Percentiles rank a stretch among this genome's conserved stretches.
phyloP scores from a whole-genome alignment of 139 green algal species.

The Micractinium sp. region DNA sequence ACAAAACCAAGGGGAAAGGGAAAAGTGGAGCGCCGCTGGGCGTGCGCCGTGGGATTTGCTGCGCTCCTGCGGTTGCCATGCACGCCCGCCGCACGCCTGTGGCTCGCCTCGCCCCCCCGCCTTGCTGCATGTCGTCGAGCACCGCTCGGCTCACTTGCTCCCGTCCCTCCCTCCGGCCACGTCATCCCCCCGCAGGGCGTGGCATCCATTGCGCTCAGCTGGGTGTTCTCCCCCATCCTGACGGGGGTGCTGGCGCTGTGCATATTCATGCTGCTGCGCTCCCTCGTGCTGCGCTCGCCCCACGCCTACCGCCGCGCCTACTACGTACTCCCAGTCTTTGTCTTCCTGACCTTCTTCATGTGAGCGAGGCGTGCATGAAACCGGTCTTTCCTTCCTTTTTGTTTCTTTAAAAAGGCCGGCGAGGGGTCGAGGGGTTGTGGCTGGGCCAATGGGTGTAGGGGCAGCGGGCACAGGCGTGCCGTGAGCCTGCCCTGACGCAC shows the following conservation, averaged over 20 bases:
- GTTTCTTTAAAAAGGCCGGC: no score
- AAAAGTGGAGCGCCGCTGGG: no score
- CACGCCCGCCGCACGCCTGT: no score
- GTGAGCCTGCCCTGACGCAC: no score
- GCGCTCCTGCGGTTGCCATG: not conserved
- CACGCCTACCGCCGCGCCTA: constrained; percentile 27
- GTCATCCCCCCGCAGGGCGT: constrained; percentile 40
- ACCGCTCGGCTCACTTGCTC: not conserved
- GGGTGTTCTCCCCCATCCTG: constrained; percentile 60
- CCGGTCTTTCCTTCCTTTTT: no score
- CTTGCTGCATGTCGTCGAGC: not conserved
- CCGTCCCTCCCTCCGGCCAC: not conserved
- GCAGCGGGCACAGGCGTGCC: no score
- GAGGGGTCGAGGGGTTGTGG: no score
- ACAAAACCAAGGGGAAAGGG: no score
- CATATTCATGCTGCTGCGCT: constrained; percentile 11
- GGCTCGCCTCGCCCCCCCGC: no score
- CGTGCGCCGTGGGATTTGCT: no score
- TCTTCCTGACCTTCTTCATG: constrained; percentile 58
- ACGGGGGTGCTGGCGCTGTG: constrained; percentile 23
- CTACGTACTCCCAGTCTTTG: constrained; percentile 35
- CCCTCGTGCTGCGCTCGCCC: constrained; percentile 23
- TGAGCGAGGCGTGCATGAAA: no score
- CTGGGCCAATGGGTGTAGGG: no score
- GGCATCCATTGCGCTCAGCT: constrained; percentile 54